Conservation (phyloP, 768 basidiomycete species). For the Leccinellum luteum region DNA sequence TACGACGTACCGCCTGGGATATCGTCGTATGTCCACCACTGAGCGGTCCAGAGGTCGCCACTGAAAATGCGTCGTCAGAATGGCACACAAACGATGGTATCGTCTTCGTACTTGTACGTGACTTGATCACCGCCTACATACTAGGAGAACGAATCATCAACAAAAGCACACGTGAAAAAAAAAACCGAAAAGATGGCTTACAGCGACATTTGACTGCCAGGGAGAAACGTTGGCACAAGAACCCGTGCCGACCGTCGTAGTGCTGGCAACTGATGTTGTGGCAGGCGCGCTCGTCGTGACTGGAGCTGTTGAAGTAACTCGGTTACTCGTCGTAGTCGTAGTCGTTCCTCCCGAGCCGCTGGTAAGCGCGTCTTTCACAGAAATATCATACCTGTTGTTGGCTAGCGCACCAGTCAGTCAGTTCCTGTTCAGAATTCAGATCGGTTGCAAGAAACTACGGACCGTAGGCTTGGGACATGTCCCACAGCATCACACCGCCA, state of each 20-base stretch:
- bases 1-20: conserved; percentile 30
- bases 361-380: conserved; percentile 54
- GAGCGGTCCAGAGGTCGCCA: conserved; percentile 48
- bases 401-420: conserved; percentile 28
- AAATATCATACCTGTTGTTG: conserved; percentile 58
- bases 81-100: background rate
- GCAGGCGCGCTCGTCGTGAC: conserved; percentile 4
- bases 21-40: conserved; percentile 48
- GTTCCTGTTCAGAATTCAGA: background rate
- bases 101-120: conserved; percentile 37
- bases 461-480: conserved; percentile 47
- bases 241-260: conserved; percentile 12
- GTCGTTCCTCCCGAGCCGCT: conserved; percentile 36
- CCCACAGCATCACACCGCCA: conserved; percentile 46
- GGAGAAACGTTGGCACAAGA: conserved; percentile 43
- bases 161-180: background rate
- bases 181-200: conserved; percentile 22
- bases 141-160: conserved; percentile 20
- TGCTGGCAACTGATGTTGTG: conserved; percentile 6
- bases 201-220: conserved; percentile 41
- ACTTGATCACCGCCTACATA: conserved; percentile 46
- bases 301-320: conserved; percentile 20
- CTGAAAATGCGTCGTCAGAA: conserved; percentile 22
- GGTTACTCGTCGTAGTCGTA: conserved; percentile 24
- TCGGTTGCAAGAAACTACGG: background rate